Base-by-base conservation (phyloP, 2,329 filamentous ascomycete genomes). In the Neopestalotiopsis sp. region DNA sequence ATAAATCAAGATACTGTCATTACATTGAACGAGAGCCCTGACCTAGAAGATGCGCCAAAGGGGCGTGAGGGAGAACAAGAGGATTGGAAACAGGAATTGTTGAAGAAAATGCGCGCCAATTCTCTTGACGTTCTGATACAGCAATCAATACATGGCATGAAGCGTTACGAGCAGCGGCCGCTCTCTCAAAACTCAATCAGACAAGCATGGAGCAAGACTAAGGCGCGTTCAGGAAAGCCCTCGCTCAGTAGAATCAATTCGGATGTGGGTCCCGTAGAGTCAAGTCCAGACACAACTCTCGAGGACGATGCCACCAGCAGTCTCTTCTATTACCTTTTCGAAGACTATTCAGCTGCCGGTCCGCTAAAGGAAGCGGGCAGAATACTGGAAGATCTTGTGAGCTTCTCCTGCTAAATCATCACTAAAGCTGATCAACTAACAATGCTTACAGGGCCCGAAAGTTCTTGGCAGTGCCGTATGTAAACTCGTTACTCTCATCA, bases 271-370 rank as follows among this genome's bases (percentile, higher is more conserved):
- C 68, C 73, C 42, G 68, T 69, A 24, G 69, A 42, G 32, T 66
- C 60, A 14, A 67, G 65, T 14, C 72, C 70, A 62, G 62, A 65
- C 24, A 70, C 70, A 7, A 73, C 69, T 63, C 20, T 77, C 5
- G 80, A 79, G 2, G 71, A 77, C 2, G 89, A 91, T 72, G 85
- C 85, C 1, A 85, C 89, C 0, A 89, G 88, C 24, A 81, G 89
- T 24, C 79, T 91, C 2, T 91, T 91, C 78, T 91, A 90, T 76
- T 91, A 91, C 73, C 79, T 91, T 0, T 91, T 91, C 73, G 89
- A 92, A 74, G 89, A 91, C 74, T 91, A 90, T 82, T 84, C 84
- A 45, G 87, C 88, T 3, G 88, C 87, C 1, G 88, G 87, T 65
- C 84, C 84, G 32, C 81, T 91, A 13, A 85, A 83, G 10, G 75